Evolutionary conservation across 2,329 filamentous ascomycete genomes (phyloP).

Genomic region (Cladosporium sp.): DNA sequence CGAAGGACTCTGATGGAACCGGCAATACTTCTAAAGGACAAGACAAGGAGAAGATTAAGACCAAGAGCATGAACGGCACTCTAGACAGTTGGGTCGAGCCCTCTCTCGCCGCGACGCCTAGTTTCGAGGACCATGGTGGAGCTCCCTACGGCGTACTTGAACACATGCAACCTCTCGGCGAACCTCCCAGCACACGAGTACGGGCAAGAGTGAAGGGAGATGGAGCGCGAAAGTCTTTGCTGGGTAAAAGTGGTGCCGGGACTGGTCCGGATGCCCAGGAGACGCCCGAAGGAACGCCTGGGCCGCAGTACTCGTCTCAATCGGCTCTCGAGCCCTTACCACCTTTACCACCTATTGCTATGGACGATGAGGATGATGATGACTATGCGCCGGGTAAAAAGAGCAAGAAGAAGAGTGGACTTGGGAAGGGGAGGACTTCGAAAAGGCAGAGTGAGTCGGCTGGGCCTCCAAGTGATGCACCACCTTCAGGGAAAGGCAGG

Average conservation of each 20-base stretch:
- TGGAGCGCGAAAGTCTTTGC: constrained; percentile 37
- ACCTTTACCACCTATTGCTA: constrained; percentile 28
- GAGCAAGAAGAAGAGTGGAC: constrained; percentile 32
- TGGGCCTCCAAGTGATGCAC: background rate
- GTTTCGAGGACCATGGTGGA: constrained; percentile 73
- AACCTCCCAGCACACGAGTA: constrained; percentile 60
- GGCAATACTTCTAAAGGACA: constrained; percentile 15
- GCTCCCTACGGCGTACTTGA: constrained; percentile 71
- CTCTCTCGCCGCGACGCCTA: constrained; percentile 54
- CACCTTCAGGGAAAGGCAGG: background rate
- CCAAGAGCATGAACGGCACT: constrained; percentile 33
- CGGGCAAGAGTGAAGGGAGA: constrained; percentile 52
- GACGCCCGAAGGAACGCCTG: constrained; percentile 44
- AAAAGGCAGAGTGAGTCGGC: constrained; percentile 19
- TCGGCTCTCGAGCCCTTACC: constrained; percentile 31
- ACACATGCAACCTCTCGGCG: constrained; percentile 78
- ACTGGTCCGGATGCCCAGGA: constrained; percentile 39
- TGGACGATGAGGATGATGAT: constrained; percentile 44
- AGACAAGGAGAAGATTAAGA: constrained; percentile 24
- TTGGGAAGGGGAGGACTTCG: constrained; percentile 16
- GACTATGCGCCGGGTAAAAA: constrained; percentile 38
- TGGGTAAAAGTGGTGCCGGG: constrained; percentile 39
- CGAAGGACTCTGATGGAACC: background rate
- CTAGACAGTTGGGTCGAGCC: constrained; percentile 51
- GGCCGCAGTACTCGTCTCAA: constrained; percentile 31